Evolutionary conservation across 2,329 filamentous ascomycete species (phyloP), one percentile per base, ranked within the genome.

Genomic region (Botrytis porri): DNA sequence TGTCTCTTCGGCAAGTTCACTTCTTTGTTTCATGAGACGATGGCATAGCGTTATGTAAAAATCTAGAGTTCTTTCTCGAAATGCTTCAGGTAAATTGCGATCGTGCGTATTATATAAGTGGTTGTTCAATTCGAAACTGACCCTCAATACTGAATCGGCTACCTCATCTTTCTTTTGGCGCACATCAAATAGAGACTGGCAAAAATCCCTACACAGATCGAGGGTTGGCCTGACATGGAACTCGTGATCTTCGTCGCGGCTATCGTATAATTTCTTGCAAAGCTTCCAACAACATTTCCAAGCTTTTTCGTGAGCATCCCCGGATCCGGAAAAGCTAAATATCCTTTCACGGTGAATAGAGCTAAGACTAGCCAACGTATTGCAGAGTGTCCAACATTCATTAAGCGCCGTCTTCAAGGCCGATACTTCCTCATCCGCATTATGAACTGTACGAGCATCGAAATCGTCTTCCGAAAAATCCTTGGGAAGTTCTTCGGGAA

Each of bases 21-120:
- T 92, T 73, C 93, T 89, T 81, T 97, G 94, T 81, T 97, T 98
- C 94, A 98, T 98, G n/a, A 98, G 84, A 57, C 95, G 90, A 81
- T 98, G 95, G 79, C 95, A 98, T 4, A 98, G 82, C 0, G 95
- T 97, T 77, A 97, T 92, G 79, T 98, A 98, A 78, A 98, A 98
- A 79, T 98, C 95, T 73, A 98, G 82, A 0, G 95, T 98, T 73
- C 95, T 87, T 82, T 98, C 95, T 70, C 92, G 89, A 80, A 98
- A 98, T 0, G 92, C 89, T 78, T 97, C 93, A 0, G 95, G 95
- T 6, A 98, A 85, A 71, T 88, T 91, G 45, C 92, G 89, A 80
- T 97, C 94, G 79, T 97, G 94, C 1, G 94, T 95, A 80, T 95
- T 97, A 83, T 95, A 98, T 2, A 98, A 86, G 81, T 98, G 95